phyloP scores from a whole-genome alignment of 306 rosid genomes.

The Vicia sativa region DNA sequence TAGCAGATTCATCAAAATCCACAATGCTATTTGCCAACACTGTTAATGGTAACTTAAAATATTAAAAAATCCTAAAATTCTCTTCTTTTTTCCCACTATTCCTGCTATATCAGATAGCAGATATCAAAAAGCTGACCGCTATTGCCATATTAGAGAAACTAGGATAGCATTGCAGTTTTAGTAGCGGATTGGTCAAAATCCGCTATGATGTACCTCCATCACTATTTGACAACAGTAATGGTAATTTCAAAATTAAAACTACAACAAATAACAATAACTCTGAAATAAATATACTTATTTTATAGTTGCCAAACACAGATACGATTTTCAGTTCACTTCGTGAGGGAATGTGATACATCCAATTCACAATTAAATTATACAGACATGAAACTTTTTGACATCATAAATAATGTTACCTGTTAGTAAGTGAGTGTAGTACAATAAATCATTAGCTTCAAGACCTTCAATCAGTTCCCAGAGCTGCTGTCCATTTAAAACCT shows the following conservation, averaged over 20 bases:
- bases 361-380: constrained; percentile 11
- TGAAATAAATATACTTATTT: neutral
- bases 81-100: neutral
- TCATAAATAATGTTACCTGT: constrained; percentile 54
- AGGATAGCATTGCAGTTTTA: neutral
- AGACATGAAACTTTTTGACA: neutral
- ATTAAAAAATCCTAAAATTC: neutral
- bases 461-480: constrained; percentile 78
- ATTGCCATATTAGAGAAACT: neutral
- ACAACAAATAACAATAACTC: constrained; percentile 9
- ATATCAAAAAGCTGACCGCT: neutral
- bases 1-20: neutral
- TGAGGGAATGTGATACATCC: neutral
- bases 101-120: neutral
- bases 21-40: neutral
- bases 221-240: too few species aligned
- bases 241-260: neutral
- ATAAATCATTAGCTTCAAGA: constrained; percentile 70
- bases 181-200: neutral
- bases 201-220: neutral
- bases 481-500: constrained; percentile 80
- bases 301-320: neutral
- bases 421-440: constrained; percentile 82
- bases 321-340: neutral
- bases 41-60: too few species aligned